Evolutionary conservation across 2,329 filamentous ascomycete species (phyloP), one percentile per base, ranked within the genome.

Genomic region (Coniella vitis): DNA sequence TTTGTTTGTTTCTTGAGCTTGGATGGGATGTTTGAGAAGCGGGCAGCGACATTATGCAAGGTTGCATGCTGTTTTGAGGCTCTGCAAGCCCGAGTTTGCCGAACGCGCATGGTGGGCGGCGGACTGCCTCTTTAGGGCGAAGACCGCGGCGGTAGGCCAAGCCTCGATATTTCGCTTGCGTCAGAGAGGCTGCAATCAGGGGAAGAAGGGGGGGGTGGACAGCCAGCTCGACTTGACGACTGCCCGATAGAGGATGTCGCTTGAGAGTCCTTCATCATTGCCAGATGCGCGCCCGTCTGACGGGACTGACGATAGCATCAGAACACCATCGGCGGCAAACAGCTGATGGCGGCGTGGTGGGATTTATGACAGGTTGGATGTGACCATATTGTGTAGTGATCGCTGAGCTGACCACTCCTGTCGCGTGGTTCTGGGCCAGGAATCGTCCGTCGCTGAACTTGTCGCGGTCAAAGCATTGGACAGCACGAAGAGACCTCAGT

Each of bases 151-250:
- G 25, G 39, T 20, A 22, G 38, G 7, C 20, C 20, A 36, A 38
- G 43, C 43, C 51, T 53, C 49, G 43, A 29, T 48, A 53, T 53
- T 22, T 53, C 51, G 51, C 47, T 50, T 49, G 41, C 25, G 47
- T 53, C 25, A 38, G 51, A 47, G 47, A 48, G 43, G 31, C 50
- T 53, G 47, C 50, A 50, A n/a, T 16, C 20, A 20, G 40, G 42
- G 42, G 48, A 39, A 34, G 8, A 25, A 31, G 19, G 17, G 16
- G 34, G 22, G 34, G 22, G n/a, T 13, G 20, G 22, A 19, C 34
- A 34, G 16, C 22, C 35, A 38, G 21, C 20, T n/a, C 22, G 25
- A 29, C 5, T 10, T 36, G 34, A 14, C 34, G 34, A 16, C 7
- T 4, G 34, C 34, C 13, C 34, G 34, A 36, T 16, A 14, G 34